Evolutionary conservation across 2,329 filamentous ascomycete genomes (phyloP), one percentile per base, ranked within the genome.

Genomic region (Neonectria faginata): DNA sequence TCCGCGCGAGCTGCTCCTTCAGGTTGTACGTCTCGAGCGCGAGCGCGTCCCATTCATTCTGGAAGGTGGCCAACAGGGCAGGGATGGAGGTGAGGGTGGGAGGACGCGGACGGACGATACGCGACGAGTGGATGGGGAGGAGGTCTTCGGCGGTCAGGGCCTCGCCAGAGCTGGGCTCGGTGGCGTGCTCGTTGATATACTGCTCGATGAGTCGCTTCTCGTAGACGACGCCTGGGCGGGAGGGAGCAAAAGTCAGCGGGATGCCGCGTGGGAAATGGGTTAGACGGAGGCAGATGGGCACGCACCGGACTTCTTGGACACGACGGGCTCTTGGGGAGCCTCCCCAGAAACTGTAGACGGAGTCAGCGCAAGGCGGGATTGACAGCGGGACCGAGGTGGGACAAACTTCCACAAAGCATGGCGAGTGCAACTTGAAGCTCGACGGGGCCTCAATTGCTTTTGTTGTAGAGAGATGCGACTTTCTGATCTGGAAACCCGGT

Each of bases 1-100:
- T 97, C 77, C 97, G 92, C 56, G 91, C 87, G 67, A 99, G 85
- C 77, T 97, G 93, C 79, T 97, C 92, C 81, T 92, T 91, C 65
- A 98, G 83, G 71, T 93, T 96, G 79, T 94, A 97, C 55, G 93
- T 92, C 82, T 99, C 96, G 39, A 98, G 84, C 12, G 95, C 93
- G 48, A 97, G 83, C 9, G 94, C 91, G 78, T 99, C 96, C 96
- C 96, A 99, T 85, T 99, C 96, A 79, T 97, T 97, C 79, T 99
- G 96, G 79, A 99, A 98, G 42, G 94, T 92, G 54, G 93, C 92
- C 60, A 99, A 91, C 60, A 99, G 88, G 18, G 96, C 94, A 22
- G 96, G 96, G 76, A 99, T 97, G 41, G 96, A 99, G 59, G 96
- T 98, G 74, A 98, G 89, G 36, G 93, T 94, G 33, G 96, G 95